phyloP scores from a whole-genome alignment of 1,284 basidiomycete species.

The Peniophora sp. region DNA sequence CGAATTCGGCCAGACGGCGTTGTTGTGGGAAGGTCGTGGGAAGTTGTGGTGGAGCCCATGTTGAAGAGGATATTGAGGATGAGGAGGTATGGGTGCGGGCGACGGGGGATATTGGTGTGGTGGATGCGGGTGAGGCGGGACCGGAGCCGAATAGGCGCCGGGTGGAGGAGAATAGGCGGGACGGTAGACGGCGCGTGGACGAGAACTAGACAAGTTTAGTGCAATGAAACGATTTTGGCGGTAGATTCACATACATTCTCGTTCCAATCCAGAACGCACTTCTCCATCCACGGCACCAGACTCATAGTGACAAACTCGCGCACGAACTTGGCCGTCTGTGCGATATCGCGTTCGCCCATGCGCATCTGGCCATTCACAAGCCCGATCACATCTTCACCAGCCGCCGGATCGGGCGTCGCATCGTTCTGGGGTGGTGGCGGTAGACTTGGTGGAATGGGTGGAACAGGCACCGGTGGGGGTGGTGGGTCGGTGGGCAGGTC shows the following conservation, averaged over 20 bases:
- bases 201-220: constrained; percentile 49
- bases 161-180: constrained; percentile 81
- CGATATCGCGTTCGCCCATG: constrained; percentile 73
- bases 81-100: constrained; percentile 16
- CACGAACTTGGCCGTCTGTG: constrained; percentile 74
- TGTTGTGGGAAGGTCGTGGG: constrained; percentile 52
- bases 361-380: constrained; percentile 32
- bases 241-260: constrained; percentile 53
- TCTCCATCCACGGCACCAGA: constrained; percentile 95
- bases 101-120: constrained; percentile 20
- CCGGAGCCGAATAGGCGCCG: constrained; percentile 78
- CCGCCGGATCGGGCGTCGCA: neutral
- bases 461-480: constrained; percentile 50
- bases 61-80: constrained; percentile 31
- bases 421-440: constrained; percentile 28
- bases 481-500: constrained; percentile 52
- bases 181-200: constrained; percentile 76
- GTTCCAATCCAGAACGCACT: constrained; percentile 89
- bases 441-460: constrained; percentile 55
- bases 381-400: neutral
- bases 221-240: neutral
- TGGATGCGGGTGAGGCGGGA: constrained; percentile 37
- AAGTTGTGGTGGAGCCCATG: constrained; percentile 17
- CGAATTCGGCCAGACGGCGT: constrained; percentile 89
- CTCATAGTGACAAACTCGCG: constrained; percentile 90